A percentile compares a stretch with the other conserved stretches of the same genome.
phyloP scores from a whole-genome alignment of 768 basidiomycete species.

The Termitomyces sp. region DNA sequence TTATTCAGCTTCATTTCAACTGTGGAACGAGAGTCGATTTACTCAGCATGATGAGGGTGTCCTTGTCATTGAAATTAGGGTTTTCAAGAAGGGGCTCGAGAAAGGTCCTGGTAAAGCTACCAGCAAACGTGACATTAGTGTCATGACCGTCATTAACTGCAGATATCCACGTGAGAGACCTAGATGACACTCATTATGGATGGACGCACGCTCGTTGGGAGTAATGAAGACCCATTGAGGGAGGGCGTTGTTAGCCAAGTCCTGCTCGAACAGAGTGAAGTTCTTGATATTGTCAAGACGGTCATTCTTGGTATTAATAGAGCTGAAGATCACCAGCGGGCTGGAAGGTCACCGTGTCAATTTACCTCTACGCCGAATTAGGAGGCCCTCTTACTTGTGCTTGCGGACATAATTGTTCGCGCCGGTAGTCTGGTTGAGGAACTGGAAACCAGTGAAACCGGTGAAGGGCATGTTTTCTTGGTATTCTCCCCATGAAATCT shows the following conservation, averaged over 20 bases:
- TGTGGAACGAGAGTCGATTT: not conserved
- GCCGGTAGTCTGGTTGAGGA: constrained; percentile 18
- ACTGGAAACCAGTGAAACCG: constrained; percentile 43
- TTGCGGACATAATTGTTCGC: constrained; percentile 30
- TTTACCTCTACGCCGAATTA: not conserved
- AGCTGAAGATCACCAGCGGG: constrained; percentile 51
- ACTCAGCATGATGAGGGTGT: constrained; percentile 56
- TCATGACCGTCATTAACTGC: constrained; percentile 57
- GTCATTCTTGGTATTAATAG: constrained; percentile 38
- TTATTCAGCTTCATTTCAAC: not conserved
- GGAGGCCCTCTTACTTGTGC: constrained; percentile 24
- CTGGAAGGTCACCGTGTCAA: constrained; percentile 10
- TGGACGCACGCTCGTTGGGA: constrained; percentile 40
- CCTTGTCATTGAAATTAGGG: constrained; percentile 49
- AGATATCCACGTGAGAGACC: not conserved
- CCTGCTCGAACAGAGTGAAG: constrained; percentile 62
- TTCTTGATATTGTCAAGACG: constrained; percentile 50
- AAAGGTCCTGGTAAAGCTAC: constrained; percentile 48
- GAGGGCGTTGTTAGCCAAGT: constrained; percentile 48
- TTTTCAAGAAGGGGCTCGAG: constrained; percentile 51
- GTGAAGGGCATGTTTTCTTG: constrained; percentile 58
- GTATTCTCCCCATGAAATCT: constrained; percentile 60
- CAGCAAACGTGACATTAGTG: constrained; percentile 50
- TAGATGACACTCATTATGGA: not conserved
- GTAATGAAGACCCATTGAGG: constrained; percentile 65